phyloP scores from a whole-genome alignment of 2,329 filamentous ascomycete genomes.

The Mycosphaerelloides madeirae region DNA sequence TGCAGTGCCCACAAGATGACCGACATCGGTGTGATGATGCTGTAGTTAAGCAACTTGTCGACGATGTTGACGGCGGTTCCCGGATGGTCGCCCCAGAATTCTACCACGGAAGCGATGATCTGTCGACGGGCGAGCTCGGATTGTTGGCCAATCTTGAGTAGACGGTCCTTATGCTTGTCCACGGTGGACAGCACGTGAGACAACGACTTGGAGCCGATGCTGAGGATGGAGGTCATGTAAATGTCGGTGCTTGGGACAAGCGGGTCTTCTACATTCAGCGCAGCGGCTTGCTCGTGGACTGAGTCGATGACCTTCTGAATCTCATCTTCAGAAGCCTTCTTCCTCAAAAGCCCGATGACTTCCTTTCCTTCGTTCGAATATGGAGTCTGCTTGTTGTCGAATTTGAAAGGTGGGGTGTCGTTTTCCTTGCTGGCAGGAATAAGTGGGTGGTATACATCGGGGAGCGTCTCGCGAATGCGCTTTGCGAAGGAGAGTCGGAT shows the following conservation, averaged over 20 bases:
- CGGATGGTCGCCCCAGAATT: conserved; percentile 89
- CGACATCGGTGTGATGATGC: conserved; percentile 77
- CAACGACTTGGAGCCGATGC: conserved; percentile 88
- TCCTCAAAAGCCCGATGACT: conserved; percentile 70
- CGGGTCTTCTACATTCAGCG: conserved; percentile 65
- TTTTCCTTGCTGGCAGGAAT: conserved; percentile 87
- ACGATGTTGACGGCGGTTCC: conserved; percentile 88
- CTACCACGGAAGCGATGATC: conserved; percentile 84
- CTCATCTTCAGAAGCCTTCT: conserved; percentile 80
- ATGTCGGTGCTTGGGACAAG: conserved; percentile 85
- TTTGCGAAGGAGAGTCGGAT: conserved; percentile 94
- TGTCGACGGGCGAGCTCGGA: conserved; percentile 75
- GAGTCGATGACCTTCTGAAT: conserved; percentile 75
- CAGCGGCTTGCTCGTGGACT: conserved; percentile 73
- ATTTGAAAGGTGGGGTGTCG: conserved; percentile 96
- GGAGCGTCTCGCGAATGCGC: conserved; percentile 88
- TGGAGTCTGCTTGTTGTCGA: conserved; percentile 66
- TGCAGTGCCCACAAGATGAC: conserved; percentile 88
- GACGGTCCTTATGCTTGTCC: conserved; percentile 84
- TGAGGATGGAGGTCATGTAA: conserved; percentile 89
- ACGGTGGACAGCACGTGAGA: conserved; percentile 95
- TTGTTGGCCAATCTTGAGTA: conserved; percentile 70
- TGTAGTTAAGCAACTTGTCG: conserved; percentile 96
- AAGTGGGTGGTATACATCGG: conserved; percentile 72
- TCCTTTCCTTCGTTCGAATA: conserved; percentile 82